Conservation (phyloP, 768 basidiomycete genomes). For the Agaricus blazei region DNA sequence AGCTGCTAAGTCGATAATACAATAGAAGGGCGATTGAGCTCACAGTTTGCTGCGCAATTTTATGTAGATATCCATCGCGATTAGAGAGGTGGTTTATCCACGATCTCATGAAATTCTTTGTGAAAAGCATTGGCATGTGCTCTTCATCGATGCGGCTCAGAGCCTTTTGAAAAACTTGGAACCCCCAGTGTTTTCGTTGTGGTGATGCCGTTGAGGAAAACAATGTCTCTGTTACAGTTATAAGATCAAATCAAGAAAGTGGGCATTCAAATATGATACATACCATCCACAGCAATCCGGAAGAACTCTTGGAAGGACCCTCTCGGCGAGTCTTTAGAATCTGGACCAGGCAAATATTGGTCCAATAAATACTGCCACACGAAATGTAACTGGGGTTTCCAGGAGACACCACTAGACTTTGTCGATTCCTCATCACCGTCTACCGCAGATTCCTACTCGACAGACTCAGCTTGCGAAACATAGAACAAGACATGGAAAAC, state of each 20-base stretch:
- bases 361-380: slow-evolving; percentile 86
- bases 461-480: slow-evolving; percentile 9
- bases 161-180: slow-evolving; percentile 82
- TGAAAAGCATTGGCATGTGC: slow-evolving; percentile 84
- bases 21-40: slow-evolving; percentile 17
- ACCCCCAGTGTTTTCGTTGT: slow-evolving; percentile 95
- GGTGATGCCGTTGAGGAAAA: slow-evolving; percentile 81
- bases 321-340: slow-evolving; percentile 31
- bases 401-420: slow-evolving; percentile 50
- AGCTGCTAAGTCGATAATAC: not conserved
- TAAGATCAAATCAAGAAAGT: not conserved
- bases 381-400: slow-evolving; percentile 92
- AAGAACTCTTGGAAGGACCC: slow-evolving; percentile 90
- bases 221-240: slow-evolving; percentile 59
- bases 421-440: slow-evolving; percentile 50
- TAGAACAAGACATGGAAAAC: not conserved
- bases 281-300: slow-evolving; percentile 86
- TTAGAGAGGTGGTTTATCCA: slow-evolving; percentile 96
- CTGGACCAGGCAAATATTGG: slow-evolving; percentile 52
- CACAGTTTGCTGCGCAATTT: slow-evolving; percentile 81
- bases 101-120: slow-evolving; percentile 90
- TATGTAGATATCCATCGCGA: slow-evolving; percentile 84
- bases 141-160: slow-evolving; percentile 58
- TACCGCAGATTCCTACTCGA: slow-evolving; percentile 46
- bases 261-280: slow-evolving; percentile 15